Base-by-base conservation (phyloP, 768 basidiomycete species). In the Boletus coccyginus region DNA sequence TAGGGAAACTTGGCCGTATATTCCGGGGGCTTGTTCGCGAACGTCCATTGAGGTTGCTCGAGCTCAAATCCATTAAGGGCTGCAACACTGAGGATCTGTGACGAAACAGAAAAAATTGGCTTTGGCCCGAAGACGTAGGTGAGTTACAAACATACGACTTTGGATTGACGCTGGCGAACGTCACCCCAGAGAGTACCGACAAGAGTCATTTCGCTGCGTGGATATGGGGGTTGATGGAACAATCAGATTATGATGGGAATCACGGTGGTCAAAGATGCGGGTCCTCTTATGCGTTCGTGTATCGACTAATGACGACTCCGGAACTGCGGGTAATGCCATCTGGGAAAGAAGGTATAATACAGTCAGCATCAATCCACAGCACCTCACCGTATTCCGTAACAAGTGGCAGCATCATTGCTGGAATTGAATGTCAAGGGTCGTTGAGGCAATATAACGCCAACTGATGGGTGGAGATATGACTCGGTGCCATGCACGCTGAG, bases 161-260 rank as follows among this genome's bases (percentile, higher is more conserved):
- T 67, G 39, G 56, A 59, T 46, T 67, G 66, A n/a, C 58, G 57
- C 41, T 67, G 66, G 19, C 59, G 52, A 44, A 10, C 11, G 10
- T 53, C 40, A 11, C 66, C 63, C 56, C 66, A 67, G 19, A 65
- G 53, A 32, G 57, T 65, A 10, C 66, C 66, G 24, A 58, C 36
- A 13, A 43, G 19, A 32, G 55, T 51, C 66, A 67, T 67, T 27
- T 40, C 24, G 1, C 21, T 42, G 42, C 6, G 45, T 29, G n/a
- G 16, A 17, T 57, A 14, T 47, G 29, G 13, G 32, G 9, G 29
- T 31, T 50, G 27, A 24, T 1, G 10, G 33, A 47, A 42, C 2
- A 6, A 29, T 21, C n/a, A 16, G 31, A 32, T 21, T 17, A n/a
- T 27, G 50, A 10, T 17, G 21, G 21, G 21, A 8, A 1, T n/a